These are phyloP conservation scores for Ocimum tenuiflorum DNA, from an alignment of 257 asterid genomes.

Conservation along the genomic window DNA sequence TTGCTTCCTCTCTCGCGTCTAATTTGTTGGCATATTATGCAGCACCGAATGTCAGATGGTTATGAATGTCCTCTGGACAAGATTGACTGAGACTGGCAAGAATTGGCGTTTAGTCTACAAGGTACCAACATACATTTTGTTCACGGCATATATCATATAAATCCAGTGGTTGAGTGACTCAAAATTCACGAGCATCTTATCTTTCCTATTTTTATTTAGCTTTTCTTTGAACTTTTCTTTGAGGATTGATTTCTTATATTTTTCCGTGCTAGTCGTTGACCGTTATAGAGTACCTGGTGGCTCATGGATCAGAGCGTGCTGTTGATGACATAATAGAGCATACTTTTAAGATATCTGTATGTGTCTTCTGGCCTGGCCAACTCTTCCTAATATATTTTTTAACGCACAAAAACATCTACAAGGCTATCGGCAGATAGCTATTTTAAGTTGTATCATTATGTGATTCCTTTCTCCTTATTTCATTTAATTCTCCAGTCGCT, in stretches of 20 bases:
- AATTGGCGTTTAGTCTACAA: slow-evolving; percentile 86
- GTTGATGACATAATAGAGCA: slow-evolving; percentile 93
- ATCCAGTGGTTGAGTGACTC: neutral
- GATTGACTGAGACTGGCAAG: slow-evolving; percentile 76
- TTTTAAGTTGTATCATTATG: neutral
- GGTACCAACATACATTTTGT: slow-evolving; percentile 35
- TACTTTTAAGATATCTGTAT: slow-evolving; percentile 83
- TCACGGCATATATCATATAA: neutral
- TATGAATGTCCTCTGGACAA: slow-evolving; percentile 87
- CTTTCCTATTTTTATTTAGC: neutral
- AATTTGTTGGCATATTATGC: slow-evolving; percentile 38
- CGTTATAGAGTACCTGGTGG: slow-evolving; percentile 93
- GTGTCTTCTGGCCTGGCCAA: slow-evolving; percentile 27
- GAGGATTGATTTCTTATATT: slow-evolving; percentile 11
- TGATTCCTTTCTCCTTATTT: slow-evolving; percentile 16
- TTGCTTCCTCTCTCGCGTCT: slow-evolving; percentile 16
- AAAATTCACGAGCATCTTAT: neutral
- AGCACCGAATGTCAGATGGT: slow-evolving; percentile 85
- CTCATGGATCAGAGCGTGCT: slow-evolving; percentile 93
- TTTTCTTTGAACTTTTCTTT: neutral
- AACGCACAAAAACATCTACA: neutral
- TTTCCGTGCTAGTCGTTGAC: slow-evolving; percentile 56
- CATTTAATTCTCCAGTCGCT: slow-evolving; percentile 48
- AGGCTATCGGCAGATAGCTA: neutral
- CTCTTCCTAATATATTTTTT: neutral